Percentiles rank a stretch among this genome's conserved stretches.
These are phyloP conservation scores for Pinus tabuliformis DNA, from an alignment of 75 land plant species.

Conservation along the genomic window DNA sequence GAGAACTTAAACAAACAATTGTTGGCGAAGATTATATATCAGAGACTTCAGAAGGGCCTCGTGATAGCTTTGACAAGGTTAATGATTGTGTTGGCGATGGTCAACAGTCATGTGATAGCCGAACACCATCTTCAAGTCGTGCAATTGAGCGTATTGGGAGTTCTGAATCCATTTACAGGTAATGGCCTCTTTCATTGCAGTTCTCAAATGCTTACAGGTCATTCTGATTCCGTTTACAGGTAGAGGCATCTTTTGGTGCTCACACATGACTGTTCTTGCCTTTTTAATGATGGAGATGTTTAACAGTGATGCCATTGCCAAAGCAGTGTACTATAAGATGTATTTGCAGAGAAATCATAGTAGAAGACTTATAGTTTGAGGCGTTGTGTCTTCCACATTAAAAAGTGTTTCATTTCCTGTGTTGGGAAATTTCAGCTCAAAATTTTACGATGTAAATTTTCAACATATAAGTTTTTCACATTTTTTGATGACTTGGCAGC, in stretches of 20 bases:
- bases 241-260: constrained; percentile 3
- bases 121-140: constrained; percentile 16
- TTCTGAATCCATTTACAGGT: constrained; percentile 84
- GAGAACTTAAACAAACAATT: constrained; percentile 16
- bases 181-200: not conserved
- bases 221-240: constrained; percentile 85
- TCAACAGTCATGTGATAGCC: constrained; percentile 35
- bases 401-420: not conserved
- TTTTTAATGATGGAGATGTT: not conserved
- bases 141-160: constrained; percentile 60
- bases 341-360: no score
- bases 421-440: not conserved
- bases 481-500: not conserved
- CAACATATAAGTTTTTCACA: not conserved
- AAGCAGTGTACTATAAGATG: no score
- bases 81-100: constrained; percentile 33
- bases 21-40: constrained; percentile 36
- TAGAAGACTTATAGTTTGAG: not conserved
- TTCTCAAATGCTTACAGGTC: constrained; percentile 30
- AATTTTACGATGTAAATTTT: not conserved
- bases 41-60: constrained; percentile 33
- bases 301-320: not conserved
- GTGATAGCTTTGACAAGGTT: constrained; percentile 41
- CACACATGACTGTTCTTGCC: not conserved
- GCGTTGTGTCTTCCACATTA: not conserved